Evolutionary conservation across 2,329 filamentous ascomycete species (phyloP).

Genomic region (Colletotrichum chrysophilum): DNA sequence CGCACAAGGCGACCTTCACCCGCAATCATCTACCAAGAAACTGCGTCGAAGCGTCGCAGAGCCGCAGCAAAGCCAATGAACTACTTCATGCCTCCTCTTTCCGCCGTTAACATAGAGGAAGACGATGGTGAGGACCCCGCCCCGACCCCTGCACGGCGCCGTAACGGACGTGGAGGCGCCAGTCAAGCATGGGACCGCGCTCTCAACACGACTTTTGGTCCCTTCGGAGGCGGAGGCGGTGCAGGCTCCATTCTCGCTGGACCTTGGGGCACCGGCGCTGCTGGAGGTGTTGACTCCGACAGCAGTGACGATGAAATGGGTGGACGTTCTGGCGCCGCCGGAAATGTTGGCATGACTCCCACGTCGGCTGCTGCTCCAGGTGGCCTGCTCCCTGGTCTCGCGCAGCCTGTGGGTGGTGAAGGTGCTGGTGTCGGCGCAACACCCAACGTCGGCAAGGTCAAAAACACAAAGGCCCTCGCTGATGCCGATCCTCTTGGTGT

Average conservation of each 20-base stretch:
- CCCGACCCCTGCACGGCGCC: conserved; percentile 72
- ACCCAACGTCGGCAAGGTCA: conserved; percentile 90
- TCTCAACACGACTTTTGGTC: conserved; percentile 88
- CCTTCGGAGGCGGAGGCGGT: conserved; percentile 83
- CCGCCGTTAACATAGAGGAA: conserved; percentile 67
- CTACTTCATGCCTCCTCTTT: conserved; percentile 82
- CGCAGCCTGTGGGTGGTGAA: conserved; percentile 32
- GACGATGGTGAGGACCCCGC: conserved; percentile 72
- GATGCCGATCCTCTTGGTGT: conserved; percentile 95
- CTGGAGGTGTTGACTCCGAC: conserved; percentile 86
- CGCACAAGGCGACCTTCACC: conserved; percentile 58
- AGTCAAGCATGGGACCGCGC: conserved; percentile 74
- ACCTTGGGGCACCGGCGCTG: conserved; percentile 75
- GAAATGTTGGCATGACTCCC: conserved; percentile 65
- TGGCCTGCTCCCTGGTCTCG: conserved; percentile 47
- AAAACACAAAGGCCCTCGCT: conserved; percentile 88
- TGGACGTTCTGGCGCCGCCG: conserved; percentile 58
- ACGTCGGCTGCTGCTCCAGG: conserved; percentile 53
- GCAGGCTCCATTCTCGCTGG: conserved; percentile 74
- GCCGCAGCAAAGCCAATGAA: conserved; percentile 72
- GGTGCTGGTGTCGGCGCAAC: conserved; percentile 51
- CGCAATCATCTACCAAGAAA: conserved; percentile 65
- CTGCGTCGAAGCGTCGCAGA: conserved; percentile 54
- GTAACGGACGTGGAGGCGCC: conserved; percentile 66
- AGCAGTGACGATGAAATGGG: conserved; percentile 93